Conservation (phyloP, 495 filamentous ascomycete genomes). For the Penicillium dipodomyicola region DNA sequence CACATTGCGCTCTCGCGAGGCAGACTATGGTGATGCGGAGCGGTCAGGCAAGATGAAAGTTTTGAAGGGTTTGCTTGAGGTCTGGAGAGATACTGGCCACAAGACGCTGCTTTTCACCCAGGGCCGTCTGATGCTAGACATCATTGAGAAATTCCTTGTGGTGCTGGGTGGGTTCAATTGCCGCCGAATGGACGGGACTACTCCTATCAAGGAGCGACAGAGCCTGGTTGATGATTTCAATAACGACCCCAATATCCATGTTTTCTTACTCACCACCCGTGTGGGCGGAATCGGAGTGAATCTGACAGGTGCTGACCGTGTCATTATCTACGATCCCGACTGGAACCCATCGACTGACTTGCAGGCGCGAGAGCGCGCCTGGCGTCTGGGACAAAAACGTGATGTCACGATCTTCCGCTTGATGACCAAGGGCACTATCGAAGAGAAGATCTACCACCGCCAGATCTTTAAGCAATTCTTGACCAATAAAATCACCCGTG, state of each 20-base stretch:
- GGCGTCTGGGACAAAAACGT: constrained; percentile 90
- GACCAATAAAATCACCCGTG: constrained; percentile 88
- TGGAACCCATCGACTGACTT: constrained; percentile 96
- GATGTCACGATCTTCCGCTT: constrained; percentile 92
- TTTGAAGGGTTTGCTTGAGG: constrained; percentile 73
- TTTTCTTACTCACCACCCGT: constrained; percentile 92
- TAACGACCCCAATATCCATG: constrained; percentile 67
- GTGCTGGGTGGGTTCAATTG: constrained; percentile 68
- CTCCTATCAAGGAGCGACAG: constrained; percentile 78
- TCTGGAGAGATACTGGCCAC: constrained; percentile 84
- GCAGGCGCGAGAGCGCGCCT: constrained; percentile 93
- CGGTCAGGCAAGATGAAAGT: constrained; percentile 97
- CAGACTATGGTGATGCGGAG: constrained; percentile 64
- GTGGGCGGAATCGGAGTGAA: constrained; percentile 94
- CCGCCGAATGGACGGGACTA: constrained; percentile 89
- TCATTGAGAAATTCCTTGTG: constrained; percentile 76
- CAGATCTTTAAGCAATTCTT: constrained; percentile 98
- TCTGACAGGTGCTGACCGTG: constrained; percentile 88
- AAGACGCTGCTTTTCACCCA: constrained; percentile 92
- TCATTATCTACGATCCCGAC: constrained; percentile 96
- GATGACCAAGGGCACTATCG: constrained; percentile 96
- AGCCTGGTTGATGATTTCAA: constrained; percentile 90
- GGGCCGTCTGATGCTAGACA: constrained; percentile 88
- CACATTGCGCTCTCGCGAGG: constrained; percentile 53
- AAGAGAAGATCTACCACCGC: constrained; percentile 98